Base-by-base conservation (phyloP, 495 filamentous ascomycete genomes). In the Hyaloscypha variabilis region DNA sequence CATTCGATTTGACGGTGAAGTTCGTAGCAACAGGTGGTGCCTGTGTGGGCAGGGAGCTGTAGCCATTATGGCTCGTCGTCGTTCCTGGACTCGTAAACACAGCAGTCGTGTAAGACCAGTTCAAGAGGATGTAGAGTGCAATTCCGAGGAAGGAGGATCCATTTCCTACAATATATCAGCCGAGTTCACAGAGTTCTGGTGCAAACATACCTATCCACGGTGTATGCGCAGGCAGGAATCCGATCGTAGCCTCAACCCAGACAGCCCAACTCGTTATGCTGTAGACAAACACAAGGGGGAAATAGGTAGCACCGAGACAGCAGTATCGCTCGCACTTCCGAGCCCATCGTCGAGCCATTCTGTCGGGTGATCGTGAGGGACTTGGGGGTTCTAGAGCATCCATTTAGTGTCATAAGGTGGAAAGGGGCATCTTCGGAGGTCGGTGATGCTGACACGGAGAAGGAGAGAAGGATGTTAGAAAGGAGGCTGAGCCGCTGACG, bases 71-170 rank as follows among this genome's bases (percentile, higher is more conserved):
- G 8, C 21, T 28, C n/a, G 62, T 60, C 53, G 83, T 86, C 62
- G 83, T 86, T 19, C 95, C 95, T 8, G 95, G 93, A 63, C 89
- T 85, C 2, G 90, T 96, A 78, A 98, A 97, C 63, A 99, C 95
- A 62, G 95, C 96, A 42, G 85, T 85, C 11, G 90, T 94, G 76
- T 99, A 99, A 64, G 82, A 92, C 83, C 88, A 89, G 74, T 96
- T 96, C 53, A 94, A 85, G 64, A 96, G 77, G 62, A 87, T 51
- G 75, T 93, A 98, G 57, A 99, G 83, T 21, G 83, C 36, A 60
- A 94, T 72, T 39, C 90, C 93, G 61, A 91, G 69, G 34, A 86
- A 62, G 1, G 88, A 77, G 3, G 78, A 73, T 14, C 76, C 66
- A 1, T 73, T 74, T 25, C 80, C 82, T 85, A 62, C 54, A 23